Base-by-base conservation (phyloP, 805 yeast species). In the Tanozyma kutaoensis region DNA sequence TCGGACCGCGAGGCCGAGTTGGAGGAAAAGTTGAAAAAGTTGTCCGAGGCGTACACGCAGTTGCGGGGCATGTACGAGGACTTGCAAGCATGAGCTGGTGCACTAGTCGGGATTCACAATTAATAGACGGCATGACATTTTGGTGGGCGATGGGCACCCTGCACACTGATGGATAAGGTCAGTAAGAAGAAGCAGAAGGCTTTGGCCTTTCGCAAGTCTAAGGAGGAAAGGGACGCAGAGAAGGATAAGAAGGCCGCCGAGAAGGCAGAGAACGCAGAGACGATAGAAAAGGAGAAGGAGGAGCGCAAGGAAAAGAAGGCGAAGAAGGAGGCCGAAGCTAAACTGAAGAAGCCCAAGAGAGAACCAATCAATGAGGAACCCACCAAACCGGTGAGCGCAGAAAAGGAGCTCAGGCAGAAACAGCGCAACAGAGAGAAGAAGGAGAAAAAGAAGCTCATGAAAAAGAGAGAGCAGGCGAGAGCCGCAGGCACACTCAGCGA, bases 111-210 rank as follows among this genome's bases (percentile, higher is more conserved):
- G 47, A 43, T 17, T 31, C 12, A 37, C 25, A 14, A 11, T 12
- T 12, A 11, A 11, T 20, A 10, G 8, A 11, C 10, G 8, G 12
- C 6, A 10, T 11, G 22, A 17, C 19, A 7, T 7, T 9, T 7
- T 8, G 19, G 19, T 7, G 9, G 19, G 9, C 19, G 19, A 17
- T 7, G 19, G 19, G 9, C 9, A 9, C 9, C 9, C 19, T 17
- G 19, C 12, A 39, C 37, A 40, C 16, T 30, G 33, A 28, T 45
- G 44, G 49, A 40, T 25, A 72, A 71, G 44, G 53, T 74, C 15
- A 69, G 76, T n/a, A 75, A 74, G 56, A 75, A 72, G 41, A 73
- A 76, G 46, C 58, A 57, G 30, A 75, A 75, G 43, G 77, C 79
- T 8, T 59, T 72, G 23, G 69, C 67, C 41, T 75, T 73, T 48